Conservation (phyloP, 176 grass and related monocot species). For the Juncus inflexus region DNA sequence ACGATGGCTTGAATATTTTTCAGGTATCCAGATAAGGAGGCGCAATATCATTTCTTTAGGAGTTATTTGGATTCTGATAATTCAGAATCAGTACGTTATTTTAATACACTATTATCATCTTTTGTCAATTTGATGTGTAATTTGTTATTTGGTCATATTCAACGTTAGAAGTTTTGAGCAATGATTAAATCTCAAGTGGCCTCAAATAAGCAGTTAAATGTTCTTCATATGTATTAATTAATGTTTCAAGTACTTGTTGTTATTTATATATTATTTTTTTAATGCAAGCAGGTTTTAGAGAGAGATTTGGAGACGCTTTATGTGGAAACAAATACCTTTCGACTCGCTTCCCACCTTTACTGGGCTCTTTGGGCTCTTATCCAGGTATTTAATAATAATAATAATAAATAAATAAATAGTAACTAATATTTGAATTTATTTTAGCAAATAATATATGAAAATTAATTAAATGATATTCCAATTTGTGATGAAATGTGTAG, state of each 20-base stretch:
- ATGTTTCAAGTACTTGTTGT: not conserved
- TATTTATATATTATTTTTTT: not conserved
- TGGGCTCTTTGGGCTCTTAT: conserved; percentile 96
- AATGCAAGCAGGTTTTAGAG: conserved; percentile 35
- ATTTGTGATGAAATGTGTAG: conserved; percentile 1
- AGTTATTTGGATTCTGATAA: conserved; percentile 68
- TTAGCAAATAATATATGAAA: not conserved
- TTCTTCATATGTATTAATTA: no score
- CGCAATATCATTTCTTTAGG: conserved; percentile 89
- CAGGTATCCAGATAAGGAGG: conserved; percentile 94
- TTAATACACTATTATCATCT: not conserved
- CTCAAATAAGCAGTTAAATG: not conserved
- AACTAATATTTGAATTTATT: conserved; percentile 8
- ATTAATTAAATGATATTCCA: not conserved
- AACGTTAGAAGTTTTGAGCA: not conserved
- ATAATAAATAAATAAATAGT: not conserved
- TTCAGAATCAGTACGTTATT: conserved; percentile 56
- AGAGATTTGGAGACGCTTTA: conserved; percentile 65
- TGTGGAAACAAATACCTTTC: conserved; percentile 87
- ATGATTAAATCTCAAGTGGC: not conserved
- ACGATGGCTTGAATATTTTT: not conserved
- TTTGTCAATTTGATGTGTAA: not conserved
- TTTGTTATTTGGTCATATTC: not conserved
- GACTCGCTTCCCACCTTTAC: conserved; percentile 80
- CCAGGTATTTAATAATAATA: conserved; percentile 40